Evolutionary conservation across 305 asterid genomes (phyloP).

Genomic region (Rubia tinctorum): DNA sequence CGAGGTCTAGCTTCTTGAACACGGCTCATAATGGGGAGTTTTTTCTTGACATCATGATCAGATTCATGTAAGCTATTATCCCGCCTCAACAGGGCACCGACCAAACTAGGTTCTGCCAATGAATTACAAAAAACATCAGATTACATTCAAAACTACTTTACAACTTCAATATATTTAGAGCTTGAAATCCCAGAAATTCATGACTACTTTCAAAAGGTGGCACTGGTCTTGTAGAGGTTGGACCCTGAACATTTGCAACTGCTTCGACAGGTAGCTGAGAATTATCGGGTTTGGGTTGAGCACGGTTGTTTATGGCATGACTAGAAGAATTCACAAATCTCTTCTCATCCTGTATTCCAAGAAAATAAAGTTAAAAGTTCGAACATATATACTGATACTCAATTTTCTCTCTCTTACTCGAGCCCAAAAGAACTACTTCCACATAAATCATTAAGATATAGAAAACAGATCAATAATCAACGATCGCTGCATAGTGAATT

Average conservation of each 20-base stretch:
- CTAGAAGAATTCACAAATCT: constrained; percentile 34
- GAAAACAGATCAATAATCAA: neutral
- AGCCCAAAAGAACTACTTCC: constrained; percentile 7
- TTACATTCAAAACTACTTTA: neutral
- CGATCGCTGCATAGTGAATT: no score
- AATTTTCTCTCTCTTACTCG: constrained; percentile 10
- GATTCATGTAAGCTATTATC: constrained; percentile 44
- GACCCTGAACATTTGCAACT: constrained; percentile 44
- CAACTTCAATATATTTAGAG: constrained; percentile 2
- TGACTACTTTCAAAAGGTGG: constrained; percentile 72
- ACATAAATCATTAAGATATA: neutral
- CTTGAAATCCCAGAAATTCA: constrained; percentile 15
- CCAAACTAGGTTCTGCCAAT: constrained; percentile 75
- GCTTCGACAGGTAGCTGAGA: constrained; percentile 45
- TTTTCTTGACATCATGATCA: constrained; percentile 35
- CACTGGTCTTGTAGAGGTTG: constrained; percentile 42
- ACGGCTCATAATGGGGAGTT: constrained; percentile 25
- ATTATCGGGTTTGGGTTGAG: constrained; percentile 56
- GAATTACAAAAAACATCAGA: constrained; percentile 12
- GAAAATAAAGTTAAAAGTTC: constrained; percentile 4
- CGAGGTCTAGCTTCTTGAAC: constrained; percentile 38
- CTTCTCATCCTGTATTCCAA: constrained; percentile 60
- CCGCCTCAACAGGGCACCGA: constrained; percentile 73
- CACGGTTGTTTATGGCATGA: constrained; percentile 39
- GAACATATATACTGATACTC: neutral